Percentiles rank a stretch among this genome's conserved stretches.
Conservation (phyloP, 2,329 filamentous ascomycete genomes). For the Anthostomella pinea region DNA sequence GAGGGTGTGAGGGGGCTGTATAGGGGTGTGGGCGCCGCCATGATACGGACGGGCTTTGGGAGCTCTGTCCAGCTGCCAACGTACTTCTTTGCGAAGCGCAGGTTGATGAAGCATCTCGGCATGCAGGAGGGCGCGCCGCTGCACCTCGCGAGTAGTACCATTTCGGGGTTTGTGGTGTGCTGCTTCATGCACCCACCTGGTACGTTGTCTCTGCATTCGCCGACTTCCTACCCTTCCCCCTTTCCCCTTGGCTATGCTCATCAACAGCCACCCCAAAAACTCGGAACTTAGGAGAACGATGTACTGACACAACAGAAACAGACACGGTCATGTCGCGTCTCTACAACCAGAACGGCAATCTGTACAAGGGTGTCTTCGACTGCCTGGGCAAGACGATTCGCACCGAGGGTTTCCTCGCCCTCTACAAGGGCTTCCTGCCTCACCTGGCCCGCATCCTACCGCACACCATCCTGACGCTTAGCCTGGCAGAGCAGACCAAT, state of each 20-base stretch:
- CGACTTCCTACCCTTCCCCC: not conserved
- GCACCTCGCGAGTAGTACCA: conserved; percentile 84
- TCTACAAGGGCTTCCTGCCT: conserved; percentile 97
- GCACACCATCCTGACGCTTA: conserved; percentile 91
- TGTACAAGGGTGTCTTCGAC: conserved; percentile 93
- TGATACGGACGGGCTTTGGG: conserved; percentile 94
- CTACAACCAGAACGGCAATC: conserved; percentile 97
- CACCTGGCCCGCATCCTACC: conserved; percentile 92
- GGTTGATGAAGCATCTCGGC: conserved; percentile 75
- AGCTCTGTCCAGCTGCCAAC: conserved; percentile 95
- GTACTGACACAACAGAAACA: conserved; percentile 23
- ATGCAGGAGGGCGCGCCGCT: conserved; percentile 89
- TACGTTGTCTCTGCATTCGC: conserved; percentile 38
- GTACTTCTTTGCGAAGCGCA: conserved; percentile 95
- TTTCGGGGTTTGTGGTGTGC: conserved; percentile 93
- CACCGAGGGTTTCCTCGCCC: conserved; percentile 85
- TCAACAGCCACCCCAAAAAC: not conserved
- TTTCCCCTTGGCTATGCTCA: conserved; percentile 7
- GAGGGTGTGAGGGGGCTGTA: conserved; percentile 85
- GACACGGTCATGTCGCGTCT: conserved; percentile 98
- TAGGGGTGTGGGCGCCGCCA: conserved; percentile 85
- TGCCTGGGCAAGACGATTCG: conserved; percentile 87
- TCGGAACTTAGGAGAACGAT: conserved; percentile 4
- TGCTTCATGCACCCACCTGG: conserved; percentile 96
- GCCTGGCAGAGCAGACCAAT: conserved; percentile 93